A percentile compares a stretch with the other conserved stretches of the same genome.
phyloP scores from a whole-genome alignment of 139 green algal species.

The Chlorella sorokiniana region DNA sequence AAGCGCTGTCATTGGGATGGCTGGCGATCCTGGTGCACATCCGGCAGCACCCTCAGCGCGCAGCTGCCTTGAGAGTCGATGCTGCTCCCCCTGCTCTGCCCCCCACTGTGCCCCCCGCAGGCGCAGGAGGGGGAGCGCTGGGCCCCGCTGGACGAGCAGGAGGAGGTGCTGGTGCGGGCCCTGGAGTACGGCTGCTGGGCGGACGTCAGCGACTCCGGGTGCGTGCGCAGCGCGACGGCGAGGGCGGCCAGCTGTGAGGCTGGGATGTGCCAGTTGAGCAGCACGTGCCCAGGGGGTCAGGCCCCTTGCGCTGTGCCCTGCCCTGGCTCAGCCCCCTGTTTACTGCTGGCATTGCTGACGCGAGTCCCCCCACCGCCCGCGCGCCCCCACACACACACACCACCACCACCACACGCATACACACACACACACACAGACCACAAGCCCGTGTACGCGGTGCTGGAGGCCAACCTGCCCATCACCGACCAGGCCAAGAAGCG shows the following conservation, averaged over 20 bases:
- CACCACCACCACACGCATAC: too few species aligned
- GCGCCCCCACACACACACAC: too few species aligned
- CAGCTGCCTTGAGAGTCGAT: constrained; percentile 1
- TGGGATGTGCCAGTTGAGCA: too few species aligned
- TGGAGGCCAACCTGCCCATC: constrained; percentile 56
- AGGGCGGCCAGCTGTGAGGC: too few species aligned
- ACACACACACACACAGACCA: constrained; percentile 76
- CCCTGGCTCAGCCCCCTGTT: neutral
- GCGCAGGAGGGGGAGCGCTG: constrained; percentile 3
- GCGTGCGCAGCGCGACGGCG: too few species aligned
- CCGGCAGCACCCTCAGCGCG: too few species aligned
- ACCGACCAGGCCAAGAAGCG: constrained; percentile 42
- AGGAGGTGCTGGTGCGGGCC: constrained; percentile 50
- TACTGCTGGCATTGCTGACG: neutral
- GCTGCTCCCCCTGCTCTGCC: neutral
- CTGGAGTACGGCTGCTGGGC: constrained; percentile 67
- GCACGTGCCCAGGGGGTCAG: too few species aligned
- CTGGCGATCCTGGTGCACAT: neutral
- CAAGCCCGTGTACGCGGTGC: constrained; percentile 83
- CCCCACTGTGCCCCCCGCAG: neutral
- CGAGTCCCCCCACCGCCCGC: neutral
- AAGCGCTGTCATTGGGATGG: too few species aligned
- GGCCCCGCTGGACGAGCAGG: neutral
- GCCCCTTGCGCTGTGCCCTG: too few species aligned
- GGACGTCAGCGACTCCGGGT: constrained; percentile 87